Conservation (phyloP, 2,329 filamentous ascomycete genomes). For the Penicillium sclerotigenum region DNA sequence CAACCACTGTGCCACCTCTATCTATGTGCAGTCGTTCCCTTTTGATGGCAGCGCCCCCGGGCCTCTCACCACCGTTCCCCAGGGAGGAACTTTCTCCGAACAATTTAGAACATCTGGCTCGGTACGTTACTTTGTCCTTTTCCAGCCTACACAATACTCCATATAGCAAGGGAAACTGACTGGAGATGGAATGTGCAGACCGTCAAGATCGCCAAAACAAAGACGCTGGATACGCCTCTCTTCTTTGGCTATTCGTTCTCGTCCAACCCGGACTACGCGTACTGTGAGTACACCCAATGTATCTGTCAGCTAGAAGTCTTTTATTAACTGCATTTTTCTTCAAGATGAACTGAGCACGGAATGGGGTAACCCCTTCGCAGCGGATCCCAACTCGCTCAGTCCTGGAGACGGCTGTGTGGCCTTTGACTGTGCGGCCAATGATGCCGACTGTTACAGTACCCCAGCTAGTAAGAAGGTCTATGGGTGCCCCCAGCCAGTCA, state of each 20-base stretch:
- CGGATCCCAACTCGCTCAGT: constrained; percentile 22
- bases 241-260: constrained; percentile 29
- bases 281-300: constrained; percentile 20
- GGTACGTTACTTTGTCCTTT: constrained; percentile 15
- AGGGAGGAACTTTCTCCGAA: constrained; percentile 23
- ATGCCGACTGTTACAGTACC: constrained; percentile 25
- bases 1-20: constrained; percentile 20
- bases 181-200: constrained; percentile 16
- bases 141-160: neutral
- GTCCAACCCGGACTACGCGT: constrained; percentile 24
- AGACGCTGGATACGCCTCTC: constrained; percentile 27
- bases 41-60: constrained; percentile 24
- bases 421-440: constrained; percentile 26
- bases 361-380: constrained; percentile 27
- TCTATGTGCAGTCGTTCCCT: constrained; percentile 27
- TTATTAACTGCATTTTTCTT: constrained; percentile 10
- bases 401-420: constrained; percentile 23
- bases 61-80: constrained; percentile 21
- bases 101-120: constrained; percentile 23
- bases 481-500: constrained; percentile 25
- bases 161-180: constrained; percentile 14
- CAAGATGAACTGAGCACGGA: constrained; percentile 25
- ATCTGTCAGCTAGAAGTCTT: neutral
- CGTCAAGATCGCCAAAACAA: constrained; percentile 26
- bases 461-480: constrained; percentile 26